phyloP scores from a whole-genome alignment of 169 alveolate species.

The Cryptosporidium viatorum region DNA sequence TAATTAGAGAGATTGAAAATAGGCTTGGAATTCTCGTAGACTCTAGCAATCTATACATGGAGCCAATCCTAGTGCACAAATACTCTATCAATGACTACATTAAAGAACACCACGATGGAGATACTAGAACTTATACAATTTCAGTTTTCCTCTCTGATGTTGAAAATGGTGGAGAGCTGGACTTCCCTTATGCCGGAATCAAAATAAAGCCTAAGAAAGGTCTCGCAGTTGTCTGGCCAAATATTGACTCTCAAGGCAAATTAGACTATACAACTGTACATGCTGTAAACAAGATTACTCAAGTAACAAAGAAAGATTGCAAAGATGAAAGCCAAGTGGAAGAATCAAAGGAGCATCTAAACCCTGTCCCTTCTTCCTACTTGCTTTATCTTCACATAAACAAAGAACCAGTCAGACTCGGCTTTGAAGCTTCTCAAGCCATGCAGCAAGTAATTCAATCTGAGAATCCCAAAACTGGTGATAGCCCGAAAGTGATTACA shows the following conservation, averaged over 20 bases:
- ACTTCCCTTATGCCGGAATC: conserved; percentile 71
- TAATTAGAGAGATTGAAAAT: conserved; percentile 52
- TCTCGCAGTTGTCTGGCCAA: conserved; percentile 73
- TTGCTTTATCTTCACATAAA: conserved; percentile 57
- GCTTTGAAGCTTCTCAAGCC: conserved; percentile 57
- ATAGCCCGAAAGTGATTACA: conserved; percentile 7
- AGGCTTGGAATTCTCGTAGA: conserved; percentile 65
- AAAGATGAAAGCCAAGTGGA: neutral
- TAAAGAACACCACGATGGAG: conserved; percentile 74
- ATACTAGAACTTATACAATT: conserved; percentile 41
- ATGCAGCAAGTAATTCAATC: conserved; percentile 33
- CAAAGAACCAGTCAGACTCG: conserved; percentile 51
- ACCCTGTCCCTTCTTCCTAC: neutral
- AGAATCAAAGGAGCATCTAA: too few species aligned
- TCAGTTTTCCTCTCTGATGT: conserved; percentile 44
- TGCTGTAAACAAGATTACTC: conserved; percentile 43
- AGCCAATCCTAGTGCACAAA: conserved; percentile 60
- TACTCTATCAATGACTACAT: conserved; percentile 31
- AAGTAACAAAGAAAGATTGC: neutral
- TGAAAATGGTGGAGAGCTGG: conserved; percentile 68
- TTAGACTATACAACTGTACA: conserved; percentile 62
- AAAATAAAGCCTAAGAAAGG: conserved; percentile 71
- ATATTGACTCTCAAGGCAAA: conserved; percentile 34
- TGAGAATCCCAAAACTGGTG: neutral
- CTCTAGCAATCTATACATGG: conserved; percentile 23